Evolutionary conservation across 805 yeast species (phyloP), one percentile per base, ranked within the genome.

Genomic region (Metschnikowia picachoensis): DNA sequence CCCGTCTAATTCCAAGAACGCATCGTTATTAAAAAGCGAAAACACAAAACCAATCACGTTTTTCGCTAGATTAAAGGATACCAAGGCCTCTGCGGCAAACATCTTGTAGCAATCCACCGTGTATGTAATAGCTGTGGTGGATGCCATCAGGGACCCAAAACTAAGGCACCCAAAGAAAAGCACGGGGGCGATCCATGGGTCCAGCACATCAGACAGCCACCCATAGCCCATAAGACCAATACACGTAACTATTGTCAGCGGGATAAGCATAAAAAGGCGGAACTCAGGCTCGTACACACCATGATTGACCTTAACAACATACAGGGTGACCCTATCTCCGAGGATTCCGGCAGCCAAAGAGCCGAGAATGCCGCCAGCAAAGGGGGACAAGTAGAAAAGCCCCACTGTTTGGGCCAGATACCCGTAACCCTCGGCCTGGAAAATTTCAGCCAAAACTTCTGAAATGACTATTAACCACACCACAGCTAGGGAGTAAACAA

Each of bases 281-380:
- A 76, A 79, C 59, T 81, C 86, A 3, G 86, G 85, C 62, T 81
- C 86, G 60, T 80, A 81, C 6, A 76, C 59, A 2, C 85, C 85
- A 17, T 67, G 56, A 50, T 81, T 81, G 36, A 60, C 61, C n/a
- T 58, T 50, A 9, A 77, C 73, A 53, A 81, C 48, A 17, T 35
- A 51, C 17, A 83, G 60, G 9, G 74, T 77, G n/a, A 79, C 35
- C 16, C 67, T 43, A 56, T 81, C 86, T 8, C 80, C 72, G 4
- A 70, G 40, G 20, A 70, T 60, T 5, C 85, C 85, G 4, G 81
- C 80, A 4, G 71, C 59, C 11, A 77, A 62, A 3, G 84, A 78
- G 0, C 86, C 86, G 3, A 79, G 46, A 17, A 76, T 68, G 13
- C 85, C 82, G 0, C 85, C 85, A 9, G 77, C 51, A 50, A 80